phyloP scores from a whole-genome alignment of 768 basidiomycete genomes.

The Boletus vermiculosoides region DNA sequence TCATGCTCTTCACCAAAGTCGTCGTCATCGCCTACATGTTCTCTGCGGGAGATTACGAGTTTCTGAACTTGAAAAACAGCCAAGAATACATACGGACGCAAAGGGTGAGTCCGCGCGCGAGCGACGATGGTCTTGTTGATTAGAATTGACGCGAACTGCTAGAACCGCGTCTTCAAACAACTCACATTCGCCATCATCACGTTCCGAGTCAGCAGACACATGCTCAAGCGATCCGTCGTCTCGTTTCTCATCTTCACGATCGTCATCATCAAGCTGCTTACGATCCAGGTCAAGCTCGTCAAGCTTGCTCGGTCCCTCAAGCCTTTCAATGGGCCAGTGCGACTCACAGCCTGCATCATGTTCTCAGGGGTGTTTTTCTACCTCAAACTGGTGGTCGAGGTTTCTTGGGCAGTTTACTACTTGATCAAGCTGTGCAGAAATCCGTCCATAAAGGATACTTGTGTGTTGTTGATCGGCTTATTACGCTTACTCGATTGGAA shows the following conservation, averaged over 20 bases:
- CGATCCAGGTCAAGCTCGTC: slow-evolving; percentile 31
- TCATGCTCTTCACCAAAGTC: slow-evolving; percentile 23
- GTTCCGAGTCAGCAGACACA: slow-evolving; percentile 28
- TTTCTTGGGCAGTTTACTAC: slow-evolving; percentile 30
- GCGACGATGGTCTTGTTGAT: background rate
- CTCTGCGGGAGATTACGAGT: slow-evolving; percentile 20
- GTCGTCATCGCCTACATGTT: slow-evolving; percentile 19
- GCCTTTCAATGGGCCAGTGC: slow-evolving; percentile 26
- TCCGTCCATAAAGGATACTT: slow-evolving; percentile 26
- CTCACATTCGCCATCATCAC: slow-evolving; percentile 28
- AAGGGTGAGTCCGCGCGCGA: slow-evolving; percentile 13
- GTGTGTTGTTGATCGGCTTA: slow-evolving; percentile 20
- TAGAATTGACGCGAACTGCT: background rate
- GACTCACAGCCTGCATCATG: slow-evolving; percentile 23
- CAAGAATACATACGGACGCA: slow-evolving; percentile 23
- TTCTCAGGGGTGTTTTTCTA: slow-evolving; percentile 30
- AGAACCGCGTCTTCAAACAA: slow-evolving; percentile 25
- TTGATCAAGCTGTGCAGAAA: slow-evolving; percentile 28
- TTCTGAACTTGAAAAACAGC: slow-evolving; percentile 12
- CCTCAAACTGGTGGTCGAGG: slow-evolving; percentile 26
- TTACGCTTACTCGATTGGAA: slow-evolving; percentile 33
- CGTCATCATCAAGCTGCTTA: slow-evolving; percentile 30
- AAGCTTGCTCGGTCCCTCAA: slow-evolving; percentile 27
- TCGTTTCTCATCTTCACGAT: slow-evolving; percentile 31
- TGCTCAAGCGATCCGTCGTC: slow-evolving; percentile 31